phyloP scores from a whole-genome alignment of 129 eudicot species.

The Logfia minima region DNA sequence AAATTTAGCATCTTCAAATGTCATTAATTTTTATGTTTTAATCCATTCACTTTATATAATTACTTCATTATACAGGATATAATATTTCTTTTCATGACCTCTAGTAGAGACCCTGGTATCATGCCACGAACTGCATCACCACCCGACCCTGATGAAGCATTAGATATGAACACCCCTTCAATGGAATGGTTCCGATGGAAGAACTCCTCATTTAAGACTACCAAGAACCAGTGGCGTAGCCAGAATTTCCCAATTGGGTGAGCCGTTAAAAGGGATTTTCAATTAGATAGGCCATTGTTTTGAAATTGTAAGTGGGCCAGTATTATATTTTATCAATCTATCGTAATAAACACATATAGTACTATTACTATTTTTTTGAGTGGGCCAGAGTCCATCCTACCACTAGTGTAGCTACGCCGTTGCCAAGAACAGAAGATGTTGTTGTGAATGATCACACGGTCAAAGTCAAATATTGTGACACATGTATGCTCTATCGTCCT shows the following conservation, averaged over 20 bases:
- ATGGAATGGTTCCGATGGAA: constrained; percentile 86
- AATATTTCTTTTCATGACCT: constrained; percentile 70
- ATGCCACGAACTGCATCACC: constrained; percentile 77
- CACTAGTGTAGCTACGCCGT: too few relatives aligned
- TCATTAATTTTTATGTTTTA: neutral
- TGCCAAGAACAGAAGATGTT: constrained; percentile 76
- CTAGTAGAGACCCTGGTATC: constrained; percentile 96
- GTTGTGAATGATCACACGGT: constrained; percentile 66
- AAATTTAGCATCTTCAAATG: neutral
- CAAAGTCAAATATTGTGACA: constrained; percentile 88
- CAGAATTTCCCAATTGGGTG: too few relatives aligned
- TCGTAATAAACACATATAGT: too few relatives aligned
- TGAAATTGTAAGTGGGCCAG: too few relatives aligned
- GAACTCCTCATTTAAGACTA: constrained; percentile 64
- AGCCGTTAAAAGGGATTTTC: too few relatives aligned
- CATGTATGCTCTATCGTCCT: constrained; percentile 94
- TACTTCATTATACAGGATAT: constrained; percentile 55
- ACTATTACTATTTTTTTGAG: too few relatives aligned
- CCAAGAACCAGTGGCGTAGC: too few relatives aligned
- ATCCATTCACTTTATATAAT: neutral
- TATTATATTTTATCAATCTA: too few relatives aligned
- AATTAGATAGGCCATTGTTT: too few relatives aligned
- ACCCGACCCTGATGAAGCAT: constrained; percentile 66
- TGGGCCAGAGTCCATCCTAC: too few relatives aligned
- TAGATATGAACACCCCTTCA: constrained; percentile 62